Evolutionary conservation across 306 rosid species (phyloP), one percentile per base, ranked within the genome.

Genomic region (Canavalia gladiata): DNA sequence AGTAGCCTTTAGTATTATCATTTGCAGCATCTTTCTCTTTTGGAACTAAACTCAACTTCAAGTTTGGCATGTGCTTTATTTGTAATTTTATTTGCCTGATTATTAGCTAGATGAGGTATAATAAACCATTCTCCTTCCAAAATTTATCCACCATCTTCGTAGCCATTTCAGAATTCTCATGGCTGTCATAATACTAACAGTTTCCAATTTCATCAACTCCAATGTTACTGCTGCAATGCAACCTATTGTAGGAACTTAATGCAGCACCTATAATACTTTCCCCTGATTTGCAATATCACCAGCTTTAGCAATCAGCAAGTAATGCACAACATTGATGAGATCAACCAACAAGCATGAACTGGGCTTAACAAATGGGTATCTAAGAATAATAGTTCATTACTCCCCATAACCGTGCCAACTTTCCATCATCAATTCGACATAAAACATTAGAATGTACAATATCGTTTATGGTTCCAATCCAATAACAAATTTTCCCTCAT

Each of bases 11-110:
- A 93, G 90, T 82, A 95, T 91, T 86, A 91, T 87, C 99, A 95
- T 92, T 89, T 95, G 99, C 88, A 91, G 87, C 99, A 96, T 90
- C 98, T 93, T 83, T 96, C 99, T 87, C 99, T 92, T 87, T 86
- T 96, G 78, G 99, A 79, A 84, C 90, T 93, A 79, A 96, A 96
- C 79, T 96, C 99, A 68, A 90, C 98, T 88, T 96, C 99, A 76
- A 96, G 87, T 89, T 80, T 96, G 83, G 98, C 91, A 87, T 90
- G 90, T 83, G 93, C 98, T 87, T 87, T 96, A 86, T 91, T 96
- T 1, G 98, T 92, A 90, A 81, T 77, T 88, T 90, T 93, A 84
- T 75, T 89, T 60, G 97, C 97, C 65, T 92, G 96, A 74, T 96
- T 98, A 85, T 92, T 92, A 82, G 86, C 91, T 70, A 97, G 93